Base-by-base conservation (phyloP, 176 grass and related monocot species). In the Aechmea fasciata region DNA sequence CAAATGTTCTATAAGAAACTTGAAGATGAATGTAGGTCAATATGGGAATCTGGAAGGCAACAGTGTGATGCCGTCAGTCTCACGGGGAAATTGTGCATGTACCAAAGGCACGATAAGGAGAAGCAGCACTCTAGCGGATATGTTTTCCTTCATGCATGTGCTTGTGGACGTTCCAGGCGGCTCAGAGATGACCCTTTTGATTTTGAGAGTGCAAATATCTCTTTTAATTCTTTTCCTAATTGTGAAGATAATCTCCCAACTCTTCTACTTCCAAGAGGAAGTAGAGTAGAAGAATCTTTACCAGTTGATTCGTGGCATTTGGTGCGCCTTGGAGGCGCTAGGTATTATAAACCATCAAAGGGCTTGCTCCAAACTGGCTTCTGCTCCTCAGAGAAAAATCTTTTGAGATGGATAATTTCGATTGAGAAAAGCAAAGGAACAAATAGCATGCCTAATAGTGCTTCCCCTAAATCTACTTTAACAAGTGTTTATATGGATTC, bases 11-110 rank as follows among this genome's bases (percentile, higher is more conserved):
- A 76, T 51, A 81, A 84, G 79, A 85, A 97, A 71, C 83, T 97
- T 61, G 86, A 92, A 88, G 85, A 92, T 70, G 86, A 85, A 67
- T 97, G 93, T 66, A 85, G 63, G 13, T 57, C 68, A 78, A 92
- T 87, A 68, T 97, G 93, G 93, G 86, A 90, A 90, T 87, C 84
- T 62, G 86, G 93, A 86, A 92, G 93, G 62, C 89, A 97, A 83
- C 89, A 89, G 20, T 97, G 93, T 4, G 93, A 97, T 69, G 75
- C 83, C 69, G 77, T 84, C 50, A 97, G 93, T 70, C 75, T 97
- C 65, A 92, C 93, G 51, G 86, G 88, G 63, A 92, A 75, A 83
- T 84, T 84, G 50, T 97, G 93, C 71, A 90, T 83, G 79, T 89
- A 92, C 71, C 86, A 24, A 20, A 91, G 79, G 55, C 93, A 97